These are phyloP conservation scores for Bacidia gigantensis DNA, from an alignment of 495 filamentous ascomycete species.

Conservation along the genomic window DNA sequence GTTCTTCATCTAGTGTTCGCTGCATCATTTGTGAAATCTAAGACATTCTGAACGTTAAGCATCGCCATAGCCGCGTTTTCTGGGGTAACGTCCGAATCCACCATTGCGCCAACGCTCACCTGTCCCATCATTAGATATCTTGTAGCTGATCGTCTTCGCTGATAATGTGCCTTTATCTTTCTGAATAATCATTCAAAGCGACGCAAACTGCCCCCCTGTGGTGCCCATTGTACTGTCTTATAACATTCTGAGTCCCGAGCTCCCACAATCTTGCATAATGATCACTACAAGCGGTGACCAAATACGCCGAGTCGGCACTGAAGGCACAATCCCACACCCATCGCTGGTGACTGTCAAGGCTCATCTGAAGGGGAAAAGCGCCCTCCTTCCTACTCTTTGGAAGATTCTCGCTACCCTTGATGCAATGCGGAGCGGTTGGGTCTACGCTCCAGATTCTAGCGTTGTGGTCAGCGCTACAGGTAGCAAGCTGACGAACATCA, in stretches of 20 bases:
- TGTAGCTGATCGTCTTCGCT: too few relatives aligned
- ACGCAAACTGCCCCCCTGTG: conserved; percentile 93
- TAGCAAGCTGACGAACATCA: conserved; percentile 93
- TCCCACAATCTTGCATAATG: conserved; percentile 98
- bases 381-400: conserved; percentile 31
- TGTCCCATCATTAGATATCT: too few relatives aligned
- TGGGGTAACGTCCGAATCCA: too few relatives aligned
- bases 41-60: too few relatives aligned
- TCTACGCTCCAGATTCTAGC: conserved; percentile 95
- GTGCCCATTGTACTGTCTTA: conserved; percentile 95
- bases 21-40: too few relatives aligned
- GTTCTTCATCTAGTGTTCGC: too few relatives aligned
- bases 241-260: conserved; percentile 67
- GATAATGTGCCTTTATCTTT: too few relatives aligned
- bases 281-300: conserved; percentile 95
- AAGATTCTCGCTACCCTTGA: conserved; percentile 16
- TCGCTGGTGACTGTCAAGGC: conserved; percentile 82
- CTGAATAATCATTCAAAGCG: conserved; percentile 91
- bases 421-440: conserved; percentile 19
- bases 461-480: conserved; percentile 93
- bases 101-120: too few relatives aligned
- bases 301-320: conserved; percentile 87
- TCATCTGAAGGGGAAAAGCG: conserved; percentile 73
- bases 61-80: too few relatives aligned
- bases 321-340: conserved; percentile 99